Conservation (phyloP, 179 eudicot genomes). For the Silene vulgaris region DNA sequence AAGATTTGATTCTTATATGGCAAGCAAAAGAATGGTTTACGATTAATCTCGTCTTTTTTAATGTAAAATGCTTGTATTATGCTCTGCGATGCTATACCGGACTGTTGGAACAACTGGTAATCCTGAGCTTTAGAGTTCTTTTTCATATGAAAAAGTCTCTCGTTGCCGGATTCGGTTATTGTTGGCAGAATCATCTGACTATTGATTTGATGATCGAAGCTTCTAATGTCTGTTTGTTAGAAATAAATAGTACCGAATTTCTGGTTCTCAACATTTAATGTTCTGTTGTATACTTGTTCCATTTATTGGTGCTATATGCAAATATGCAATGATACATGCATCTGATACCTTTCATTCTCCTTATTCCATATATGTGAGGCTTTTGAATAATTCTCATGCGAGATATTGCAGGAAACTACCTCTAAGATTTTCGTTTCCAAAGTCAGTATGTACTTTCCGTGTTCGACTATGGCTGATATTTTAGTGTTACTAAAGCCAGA, state of each 20-base stretch:
- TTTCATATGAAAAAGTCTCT: background rate
- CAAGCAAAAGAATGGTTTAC: constrained; percentile 5
- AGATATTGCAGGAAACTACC: background rate
- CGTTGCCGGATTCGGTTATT: constrained; percentile 4
- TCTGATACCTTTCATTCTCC: background rate
- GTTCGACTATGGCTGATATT: background rate
- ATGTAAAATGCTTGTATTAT: background rate
- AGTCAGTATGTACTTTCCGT: background rate
- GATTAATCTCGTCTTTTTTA: background rate
- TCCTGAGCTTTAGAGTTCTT: background rate
- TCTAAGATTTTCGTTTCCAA: background rate
- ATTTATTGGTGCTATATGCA: background rate
- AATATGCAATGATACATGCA: too few relatives aligned
- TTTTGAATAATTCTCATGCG: too few relatives aligned
- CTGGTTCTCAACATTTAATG: too few relatives aligned
- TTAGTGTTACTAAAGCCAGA: background rate
- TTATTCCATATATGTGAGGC: too few relatives aligned
- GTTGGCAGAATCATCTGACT: too few relatives aligned
- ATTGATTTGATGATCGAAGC: too few relatives aligned
- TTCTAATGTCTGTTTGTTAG: too few relatives aligned
- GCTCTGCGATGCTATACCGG: background rate
- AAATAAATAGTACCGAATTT: too few relatives aligned
- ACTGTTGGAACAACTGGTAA: background rate
- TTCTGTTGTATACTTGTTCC: background rate
- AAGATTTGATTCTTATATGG: constrained; percentile 2